These are phyloP conservation scores for Porcisia deanei DNA, from an alignment of 208 protist species.

Conservation along the genomic window DNA sequence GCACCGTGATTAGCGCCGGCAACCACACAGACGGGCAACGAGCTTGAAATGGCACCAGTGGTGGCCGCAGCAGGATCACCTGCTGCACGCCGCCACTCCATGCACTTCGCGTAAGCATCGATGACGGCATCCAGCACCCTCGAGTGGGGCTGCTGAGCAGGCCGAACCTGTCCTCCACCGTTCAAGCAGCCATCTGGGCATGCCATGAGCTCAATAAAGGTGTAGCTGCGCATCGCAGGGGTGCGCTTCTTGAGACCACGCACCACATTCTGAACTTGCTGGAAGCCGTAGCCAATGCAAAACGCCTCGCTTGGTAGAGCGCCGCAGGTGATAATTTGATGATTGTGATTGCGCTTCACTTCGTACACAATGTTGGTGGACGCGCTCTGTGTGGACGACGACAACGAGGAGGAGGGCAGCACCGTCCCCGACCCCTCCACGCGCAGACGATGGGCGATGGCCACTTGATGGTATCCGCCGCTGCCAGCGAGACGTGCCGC, in stretches of 20 bases:
- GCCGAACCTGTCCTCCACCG: slow-evolving; percentile 94
- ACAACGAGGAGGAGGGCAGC: neutral
- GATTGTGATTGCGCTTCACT: slow-evolving; percentile 69
- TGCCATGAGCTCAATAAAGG: slow-evolving; percentile 98
- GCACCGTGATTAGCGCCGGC: neutral
- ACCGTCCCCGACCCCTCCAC: neutral
- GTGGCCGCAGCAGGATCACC: neutral
- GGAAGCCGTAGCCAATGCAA: slow-evolving; percentile 96
- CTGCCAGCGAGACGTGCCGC: slow-evolving; percentile 58
- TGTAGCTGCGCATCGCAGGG: slow-evolving; percentile 45
- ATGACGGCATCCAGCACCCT: slow-evolving; percentile 22
- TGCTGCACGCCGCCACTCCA: neutral
- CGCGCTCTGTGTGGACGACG: neutral
- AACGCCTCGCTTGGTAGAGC: slow-evolving; percentile 45
- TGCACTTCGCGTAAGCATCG: slow-evolving; percentile 10
- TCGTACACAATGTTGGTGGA: slow-evolving; percentile 43
- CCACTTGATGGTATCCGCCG: slow-evolving; percentile 63
- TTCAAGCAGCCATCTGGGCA: slow-evolving; percentile 98
- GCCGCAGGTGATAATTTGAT: slow-evolving; percentile 48
- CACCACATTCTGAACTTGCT: slow-evolving; percentile 98
- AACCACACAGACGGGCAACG: neutral
- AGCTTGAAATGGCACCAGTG: neutral
- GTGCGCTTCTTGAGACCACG: slow-evolving; percentile 89
- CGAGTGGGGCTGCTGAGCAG: slow-evolving; percentile 17
- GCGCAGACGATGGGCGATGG: slow-evolving; percentile 28